Conservation (phyloP, 202 grass and related monocot species). For the Dendrocalamus latiflorus region DNA sequence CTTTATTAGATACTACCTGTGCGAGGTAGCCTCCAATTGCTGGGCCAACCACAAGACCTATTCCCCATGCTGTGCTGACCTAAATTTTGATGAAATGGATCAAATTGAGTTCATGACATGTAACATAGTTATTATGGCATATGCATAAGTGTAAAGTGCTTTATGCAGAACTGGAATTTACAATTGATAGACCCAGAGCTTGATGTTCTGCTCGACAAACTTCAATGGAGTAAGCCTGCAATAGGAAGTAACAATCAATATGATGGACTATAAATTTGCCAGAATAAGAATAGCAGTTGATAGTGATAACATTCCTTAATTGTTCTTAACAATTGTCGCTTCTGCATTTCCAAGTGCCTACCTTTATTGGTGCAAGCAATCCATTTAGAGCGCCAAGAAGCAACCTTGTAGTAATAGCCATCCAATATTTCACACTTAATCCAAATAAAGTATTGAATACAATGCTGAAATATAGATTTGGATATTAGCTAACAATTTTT, state of each 20-base stretch:
- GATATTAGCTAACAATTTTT: not conserved
- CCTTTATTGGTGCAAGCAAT: conserved; percentile 70
- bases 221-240: conserved; percentile 80
- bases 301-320: not conserved
- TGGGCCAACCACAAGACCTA: conserved; percentile 68
- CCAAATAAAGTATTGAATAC: conserved; percentile 90
- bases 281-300: not conserved
- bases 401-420: conserved; percentile 71
- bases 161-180: conserved; percentile 13
- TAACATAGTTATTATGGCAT: not conserved
- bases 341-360: not conserved
- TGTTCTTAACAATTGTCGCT: not conserved
- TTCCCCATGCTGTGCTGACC: conserved; percentile 66
- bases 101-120: not conserved
- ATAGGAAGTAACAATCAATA: not conserved
- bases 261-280: not conserved
- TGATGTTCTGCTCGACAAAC: conserved; percentile 62
- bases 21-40: conserved; percentile 73
- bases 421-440: conserved; percentile 79
- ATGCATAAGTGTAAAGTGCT: not conserved
- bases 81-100: conserved; percentile 10
- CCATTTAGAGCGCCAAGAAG: conserved; percentile 81
- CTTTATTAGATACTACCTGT: conserved; percentile 31
- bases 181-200: conserved; percentile 57
- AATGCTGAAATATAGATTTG: conserved; percentile 38